Evolutionary conservation across 176 grass and related monocot species (phyloP), one percentile per base, ranked within the genome.

Genomic region (Chloris gayana): DNA sequence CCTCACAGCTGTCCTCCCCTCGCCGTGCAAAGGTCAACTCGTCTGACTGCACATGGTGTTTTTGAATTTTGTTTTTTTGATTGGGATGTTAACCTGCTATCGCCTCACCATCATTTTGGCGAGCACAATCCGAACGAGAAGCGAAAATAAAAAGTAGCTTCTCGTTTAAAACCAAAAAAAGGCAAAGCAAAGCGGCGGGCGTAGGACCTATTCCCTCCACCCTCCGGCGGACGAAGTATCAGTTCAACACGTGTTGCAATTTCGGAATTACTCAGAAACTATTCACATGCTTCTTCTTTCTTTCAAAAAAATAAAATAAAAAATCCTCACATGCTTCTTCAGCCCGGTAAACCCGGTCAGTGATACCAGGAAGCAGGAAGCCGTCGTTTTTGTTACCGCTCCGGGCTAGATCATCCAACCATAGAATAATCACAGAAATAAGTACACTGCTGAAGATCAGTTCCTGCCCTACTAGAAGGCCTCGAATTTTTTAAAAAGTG

Each of bases 11-110:
- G 87, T 85, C 87, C 51, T 12, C 51, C 5, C 35, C 4, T 2
- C 30, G 24, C 8, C 57, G 58, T 77, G 46, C 73, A 32, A 67
- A 73, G 72, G 78, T 89, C 87, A 89, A 82, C 87, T 27, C 67
- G 13, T 82, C 73, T 82, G 78, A 82, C 73, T 70, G 66, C 83
- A 78, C 83, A 85, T 78, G 78, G 30, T 11, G 6, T 27, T 41
- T 57, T 80, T 75, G 70, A 88, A 68, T 44, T 45, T n/a, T n/a
- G n/a, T n/a, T n/a, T n/a, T n/a, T 85, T 69, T 71, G 87, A 89
- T 73, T 65, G 83, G 38, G 72, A 84, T 88, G 76, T 39, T 72
- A 84, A 63, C 81, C 61, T 62, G 62, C 37, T 24, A 82, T 4
- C 1, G 14, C 8, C 14, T 26, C 45, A 15, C 1, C 18, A 26